Evolutionary conservation across 2,329 filamentous ascomycete species (phyloP).

Genomic region (Fusarium sp.): DNA sequence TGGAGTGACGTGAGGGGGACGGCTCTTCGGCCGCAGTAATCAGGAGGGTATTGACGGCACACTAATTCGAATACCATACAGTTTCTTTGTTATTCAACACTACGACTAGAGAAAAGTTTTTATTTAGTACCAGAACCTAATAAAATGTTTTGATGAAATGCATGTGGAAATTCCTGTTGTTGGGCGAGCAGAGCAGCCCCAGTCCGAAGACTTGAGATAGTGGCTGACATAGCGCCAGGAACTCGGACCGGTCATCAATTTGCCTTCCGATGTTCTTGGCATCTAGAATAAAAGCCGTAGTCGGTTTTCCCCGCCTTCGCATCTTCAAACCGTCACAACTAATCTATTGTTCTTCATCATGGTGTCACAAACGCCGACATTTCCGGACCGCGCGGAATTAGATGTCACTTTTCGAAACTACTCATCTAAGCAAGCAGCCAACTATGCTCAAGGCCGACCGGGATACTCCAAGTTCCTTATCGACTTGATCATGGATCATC

Average conservation of each 20-base stretch:
- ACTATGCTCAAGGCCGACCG: slow-evolving; percentile 1
- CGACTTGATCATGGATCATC: neutral
- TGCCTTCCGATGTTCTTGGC: neutral
- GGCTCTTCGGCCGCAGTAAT: slow-evolving; percentile 33
- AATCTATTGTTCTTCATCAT: neutral
- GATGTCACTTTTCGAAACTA: slow-evolving; percentile 14
- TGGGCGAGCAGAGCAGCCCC: no score
- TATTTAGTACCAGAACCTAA: no score
- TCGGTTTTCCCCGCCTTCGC: no score
- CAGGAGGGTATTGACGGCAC: no score
- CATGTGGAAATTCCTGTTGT: no score
- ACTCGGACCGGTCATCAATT: neutral
- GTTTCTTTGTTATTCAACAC: no score
- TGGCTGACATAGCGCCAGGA: neutral
- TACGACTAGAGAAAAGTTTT: no score
- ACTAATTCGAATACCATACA: no score
- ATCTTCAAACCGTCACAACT: neutral
- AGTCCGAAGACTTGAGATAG: neutral
- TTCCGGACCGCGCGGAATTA: neutral
- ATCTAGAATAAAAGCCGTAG: no score
- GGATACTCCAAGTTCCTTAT: neutral
- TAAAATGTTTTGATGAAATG: no score
- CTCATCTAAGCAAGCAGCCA: slow-evolving; percentile 1
- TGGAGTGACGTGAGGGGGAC: slow-evolving; percentile 35
- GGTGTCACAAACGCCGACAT: neutral